Evolutionary conservation across 2,329 filamentous ascomycete genomes (phyloP), one percentile per base, ranked within the genome.

Genomic region (Ascochyta fabae): DNA sequence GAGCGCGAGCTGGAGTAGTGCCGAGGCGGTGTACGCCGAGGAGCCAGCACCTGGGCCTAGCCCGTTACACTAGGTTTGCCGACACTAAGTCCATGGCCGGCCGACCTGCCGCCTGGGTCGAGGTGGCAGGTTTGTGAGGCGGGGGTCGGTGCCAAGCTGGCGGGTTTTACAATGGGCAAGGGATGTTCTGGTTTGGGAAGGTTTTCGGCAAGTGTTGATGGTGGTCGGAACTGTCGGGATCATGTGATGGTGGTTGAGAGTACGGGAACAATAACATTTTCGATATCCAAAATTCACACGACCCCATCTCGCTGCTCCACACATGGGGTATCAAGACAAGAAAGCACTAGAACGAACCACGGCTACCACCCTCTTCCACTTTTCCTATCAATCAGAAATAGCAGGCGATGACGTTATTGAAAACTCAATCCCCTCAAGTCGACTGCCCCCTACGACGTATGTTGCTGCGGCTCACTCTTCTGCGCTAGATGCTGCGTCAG

Each of bases 401-500:
- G 7, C n/a, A 10, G 4, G 16, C 7, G 33, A 35, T 16, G n/a
- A 16, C 33, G 15, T 34, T 8, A 8, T 15, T n/a, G 9, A 35
- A 35, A 8, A 4, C 6, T n/a, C 33, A 6, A n/a, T 8, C n/a
- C 33, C 10, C 8, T 12, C 10, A 15, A 10, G 12, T 5, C 29
- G 29, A 34, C 22, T 35, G 19, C 19, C 34, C 35, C 38, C 53
- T 56, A 51, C 27, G 47, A 39, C 13, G 47, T 38, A 31, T 31
- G 42, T 19, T 56, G 35, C 9, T 24, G 40, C 19, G 7, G 40
- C 31, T 42, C 49, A 6, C 38, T 41, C 49, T 67, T 63, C 42
- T 40, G 49, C 40, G 49, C 38, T 35, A 74, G 31, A 35, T 71
- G 65, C 24, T 69, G 56, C 1, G 50, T 61, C 5, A 74, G 53